Evolutionary conservation across 176 grass and related monocot genomes (phyloP).

Genomic region (Ensete glaucum): DNA sequence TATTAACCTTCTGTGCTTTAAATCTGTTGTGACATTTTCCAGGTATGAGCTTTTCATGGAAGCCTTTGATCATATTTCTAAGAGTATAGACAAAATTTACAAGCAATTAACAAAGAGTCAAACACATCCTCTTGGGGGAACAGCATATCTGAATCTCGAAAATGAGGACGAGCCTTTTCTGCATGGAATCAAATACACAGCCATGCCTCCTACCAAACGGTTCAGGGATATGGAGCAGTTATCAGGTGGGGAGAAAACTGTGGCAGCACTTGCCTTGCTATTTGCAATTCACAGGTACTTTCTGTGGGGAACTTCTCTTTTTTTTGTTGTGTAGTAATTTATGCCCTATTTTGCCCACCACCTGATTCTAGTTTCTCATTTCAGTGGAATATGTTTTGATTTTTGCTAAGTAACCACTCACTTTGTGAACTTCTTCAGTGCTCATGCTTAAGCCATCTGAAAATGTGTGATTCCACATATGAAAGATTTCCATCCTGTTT

Average conservation of each 20-base stretch:
- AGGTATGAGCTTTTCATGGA: slow-evolving; percentile 95
- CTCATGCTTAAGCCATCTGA: too few species aligned
- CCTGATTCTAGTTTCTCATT: neutral
- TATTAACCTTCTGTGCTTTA: neutral
- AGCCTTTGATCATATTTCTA: slow-evolving; percentile 96
- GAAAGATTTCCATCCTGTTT: too few species aligned
- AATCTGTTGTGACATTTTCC: neutral
- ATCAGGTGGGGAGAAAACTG: slow-evolving; percentile 96
- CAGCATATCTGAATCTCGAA: slow-evolving; percentile 94
- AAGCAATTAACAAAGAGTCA: slow-evolving; percentile 95
- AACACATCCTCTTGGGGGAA: slow-evolving; percentile 92
- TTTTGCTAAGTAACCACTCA: neutral
- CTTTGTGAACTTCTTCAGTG: too few species aligned
- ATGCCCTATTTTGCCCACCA: neutral
- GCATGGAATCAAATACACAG: slow-evolving; percentile 95
- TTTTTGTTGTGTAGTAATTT: slow-evolving; percentile 2
- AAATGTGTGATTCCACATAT: too few species aligned
- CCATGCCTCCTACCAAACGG: slow-evolving; percentile 93
- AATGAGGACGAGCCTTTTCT: slow-evolving; percentile 96
- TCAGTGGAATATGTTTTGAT: neutral
- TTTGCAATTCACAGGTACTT: slow-evolving; percentile 96
- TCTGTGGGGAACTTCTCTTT: slow-evolving; percentile 9
- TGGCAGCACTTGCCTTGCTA: slow-evolving; percentile 89
- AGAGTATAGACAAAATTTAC: slow-evolving; percentile 95
- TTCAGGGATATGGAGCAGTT: slow-evolving; percentile 99